Conservation (phyloP, 768 basidiomycete species). For the Lanmaoa rubissima region DNA sequence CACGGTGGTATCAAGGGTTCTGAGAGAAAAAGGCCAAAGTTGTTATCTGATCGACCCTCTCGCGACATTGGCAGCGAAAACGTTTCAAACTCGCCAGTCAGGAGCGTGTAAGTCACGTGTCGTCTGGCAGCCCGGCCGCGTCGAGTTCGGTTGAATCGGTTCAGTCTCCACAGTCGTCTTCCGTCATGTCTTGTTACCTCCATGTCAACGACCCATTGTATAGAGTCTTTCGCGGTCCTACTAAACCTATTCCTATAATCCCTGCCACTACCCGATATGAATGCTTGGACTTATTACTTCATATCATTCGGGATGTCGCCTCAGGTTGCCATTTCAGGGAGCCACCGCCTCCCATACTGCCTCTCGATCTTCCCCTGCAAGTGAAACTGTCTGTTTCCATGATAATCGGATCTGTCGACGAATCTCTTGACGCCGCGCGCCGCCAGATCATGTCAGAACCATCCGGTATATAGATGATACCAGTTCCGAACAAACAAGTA, state of each 20-base stretch:
- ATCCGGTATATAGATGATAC: not conserved
- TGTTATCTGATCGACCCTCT: not conserved
- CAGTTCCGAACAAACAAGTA: not conserved
- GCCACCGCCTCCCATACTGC: no score
- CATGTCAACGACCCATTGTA: not conserved
- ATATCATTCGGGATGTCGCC: no score
- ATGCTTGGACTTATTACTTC: not conserved
- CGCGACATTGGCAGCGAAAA: not conserved
- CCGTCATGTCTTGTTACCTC: not conserved
- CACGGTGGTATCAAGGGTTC: not conserved
- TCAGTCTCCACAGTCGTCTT: not conserved
- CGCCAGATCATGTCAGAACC: not conserved
- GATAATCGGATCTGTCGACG: slow-evolving; percentile 11
- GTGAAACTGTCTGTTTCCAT: not conserved
- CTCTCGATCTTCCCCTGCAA: not conserved
- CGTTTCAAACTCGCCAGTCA: no score
- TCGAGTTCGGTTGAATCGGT: not conserved
- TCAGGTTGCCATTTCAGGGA: not conserved
- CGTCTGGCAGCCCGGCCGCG: not conserved
- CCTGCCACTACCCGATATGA: not conserved
- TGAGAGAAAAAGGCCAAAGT: not conserved
- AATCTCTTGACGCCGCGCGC: not conserved
- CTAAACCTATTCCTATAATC: not conserved
- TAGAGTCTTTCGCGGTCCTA: not conserved
- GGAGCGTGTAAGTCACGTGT: slow-evolving; percentile 10